Base-by-base conservation (phyloP, 2,329 filamentous ascomycete genomes). In the Akanthomyces uredinophilus region DNA sequence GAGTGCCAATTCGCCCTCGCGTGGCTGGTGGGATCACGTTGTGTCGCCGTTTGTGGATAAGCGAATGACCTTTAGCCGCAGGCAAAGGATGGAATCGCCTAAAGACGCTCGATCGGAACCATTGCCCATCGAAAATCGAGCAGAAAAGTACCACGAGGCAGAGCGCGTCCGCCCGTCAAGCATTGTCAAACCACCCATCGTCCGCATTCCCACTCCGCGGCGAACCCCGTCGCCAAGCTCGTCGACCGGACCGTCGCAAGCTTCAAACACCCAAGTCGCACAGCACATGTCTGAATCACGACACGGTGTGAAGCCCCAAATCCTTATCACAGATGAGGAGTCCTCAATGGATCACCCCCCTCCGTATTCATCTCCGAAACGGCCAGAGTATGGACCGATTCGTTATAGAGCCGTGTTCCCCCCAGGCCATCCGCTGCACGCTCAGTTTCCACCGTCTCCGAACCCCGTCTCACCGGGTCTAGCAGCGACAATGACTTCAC, bases 1-100 rank as follows among this genome's bases (percentile, higher is more conserved):
- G 53, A 84, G 82, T 46, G 84, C 83, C 32, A 81, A 78, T 47
- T 81, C 83, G 13, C 81, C 80, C 61, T 88, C 87, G 29, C 80
- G 81, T 64, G 89, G 89, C 22, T 92, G 89, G 89, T 92, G 89
- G 89, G 90, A 91, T 68, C 81, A 90, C 66, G 85, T 92, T 61
- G 87, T 83, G 8, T 90, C 89, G 1, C 89, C 89, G 0, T 92
- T 92, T 68, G 68, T 74, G 18, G 78, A 82, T 68, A 80, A 67
- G 68, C 73, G 67, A 55, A 68, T 75, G 16, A 80, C 78, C 43
- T 79, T 81, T 24, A 75, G 74, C 52, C 74, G 74, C 52, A 74
- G 69, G 67, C 62, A 72, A 55, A 72, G 70, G 60, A 59, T 65
- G 29, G 71, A 73, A 22, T 74, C 73, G 11, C 70, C 74, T 13